Evolutionary conservation across 148 eudicot species (phyloP).

Genomic region (Amaranthus palmeri): DNA sequence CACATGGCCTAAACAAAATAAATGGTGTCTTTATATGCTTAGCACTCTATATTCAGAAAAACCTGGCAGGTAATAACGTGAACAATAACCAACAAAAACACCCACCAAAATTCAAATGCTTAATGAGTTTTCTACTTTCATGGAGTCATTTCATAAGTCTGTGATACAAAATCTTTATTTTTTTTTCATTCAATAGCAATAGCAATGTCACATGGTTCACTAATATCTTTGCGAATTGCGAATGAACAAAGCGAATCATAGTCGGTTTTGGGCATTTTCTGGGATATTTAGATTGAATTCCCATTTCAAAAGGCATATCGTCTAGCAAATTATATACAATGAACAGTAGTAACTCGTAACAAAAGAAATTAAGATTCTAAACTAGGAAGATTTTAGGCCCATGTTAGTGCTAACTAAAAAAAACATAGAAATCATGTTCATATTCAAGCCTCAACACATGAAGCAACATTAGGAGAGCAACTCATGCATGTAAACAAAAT

Average conservation of each 20-base stretch:
- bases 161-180: no score
- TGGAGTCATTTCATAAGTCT: no score
- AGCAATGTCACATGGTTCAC: no score
- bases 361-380: not conserved
- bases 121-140: no score
- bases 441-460: slow-evolving; percentile 1
- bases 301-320: no score
- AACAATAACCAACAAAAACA: not conserved
- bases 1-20: not conserved
- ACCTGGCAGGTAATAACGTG: not conserved
- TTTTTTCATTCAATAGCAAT: no score
- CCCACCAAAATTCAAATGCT: not conserved
- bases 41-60: not conserved
- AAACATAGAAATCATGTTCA: not conserved
- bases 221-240: no score
- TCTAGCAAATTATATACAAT: no score
- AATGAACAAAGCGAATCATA: no score
- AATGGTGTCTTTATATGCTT: not conserved
- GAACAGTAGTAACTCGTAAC: no score
- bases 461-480: not conserved
- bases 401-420: not conserved
- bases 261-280: no score
- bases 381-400: not conserved
- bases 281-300: no score
- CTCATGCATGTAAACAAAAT: not conserved